Conservation (phyloP, 2,329 filamentous ascomycete species). For the Ophiostoma piceae region DNA sequence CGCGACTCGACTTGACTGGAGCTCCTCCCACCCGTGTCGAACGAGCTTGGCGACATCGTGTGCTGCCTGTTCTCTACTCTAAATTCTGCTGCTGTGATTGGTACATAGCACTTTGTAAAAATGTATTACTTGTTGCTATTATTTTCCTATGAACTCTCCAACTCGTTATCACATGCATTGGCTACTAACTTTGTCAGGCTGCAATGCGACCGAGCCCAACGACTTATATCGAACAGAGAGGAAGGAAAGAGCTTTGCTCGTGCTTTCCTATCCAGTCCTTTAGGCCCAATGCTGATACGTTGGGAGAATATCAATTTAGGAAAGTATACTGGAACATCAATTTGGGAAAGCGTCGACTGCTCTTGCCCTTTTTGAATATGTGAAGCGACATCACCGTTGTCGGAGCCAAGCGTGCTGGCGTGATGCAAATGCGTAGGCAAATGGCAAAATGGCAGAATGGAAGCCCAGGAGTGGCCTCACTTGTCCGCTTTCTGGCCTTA, state of each 20-base stretch:
- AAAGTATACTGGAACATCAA: neutral
- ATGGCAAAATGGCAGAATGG: neutral
- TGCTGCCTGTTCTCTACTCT: neutral
- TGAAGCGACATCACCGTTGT: neutral
- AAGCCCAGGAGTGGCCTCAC: neutral
- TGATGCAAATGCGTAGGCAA: neutral
- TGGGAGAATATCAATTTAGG: neutral
- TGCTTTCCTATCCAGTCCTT: neutral
- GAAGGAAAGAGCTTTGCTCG: neutral
- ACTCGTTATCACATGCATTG: neutral
- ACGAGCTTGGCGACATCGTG: neutral
- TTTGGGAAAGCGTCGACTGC: neutral
- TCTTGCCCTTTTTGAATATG: neutral
- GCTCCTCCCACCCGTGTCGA: neutral
- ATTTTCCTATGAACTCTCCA: neutral
- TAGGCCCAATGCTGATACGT: neutral
- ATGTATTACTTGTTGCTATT: neutral
- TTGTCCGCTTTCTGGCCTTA: constrained; percentile 15
- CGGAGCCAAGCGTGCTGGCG: constrained; percentile 6
- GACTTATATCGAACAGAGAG: neutral
- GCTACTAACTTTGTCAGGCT: neutral
- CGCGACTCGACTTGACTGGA: neutral
- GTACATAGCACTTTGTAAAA: neutral
- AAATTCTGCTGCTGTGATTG: neutral
- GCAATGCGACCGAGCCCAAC: constrained; percentile 1